phyloP scores from a whole-genome alignment of 371 early-diverging fungal genomes.

The Gilbertella persicaria region DNA sequence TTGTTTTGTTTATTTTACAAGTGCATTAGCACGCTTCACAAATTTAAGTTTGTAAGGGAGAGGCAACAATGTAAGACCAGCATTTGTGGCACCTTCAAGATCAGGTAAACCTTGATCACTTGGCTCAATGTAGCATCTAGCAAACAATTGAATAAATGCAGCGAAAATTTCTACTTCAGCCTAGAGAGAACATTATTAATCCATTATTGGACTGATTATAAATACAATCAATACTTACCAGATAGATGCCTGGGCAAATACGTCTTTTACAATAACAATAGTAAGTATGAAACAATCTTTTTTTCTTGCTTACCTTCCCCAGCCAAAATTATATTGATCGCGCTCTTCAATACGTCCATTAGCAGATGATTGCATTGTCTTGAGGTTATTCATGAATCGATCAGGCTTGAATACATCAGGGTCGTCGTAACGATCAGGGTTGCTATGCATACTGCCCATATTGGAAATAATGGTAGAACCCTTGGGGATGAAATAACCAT shows the following conservation, averaged over 20 bases:
- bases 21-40: too few relatives aligned
- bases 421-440: constrained; percentile 18
- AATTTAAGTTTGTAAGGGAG: neutral
- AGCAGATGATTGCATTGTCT: constrained; percentile 1
- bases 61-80: neutral
- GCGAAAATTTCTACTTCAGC: constrained; percentile 1
- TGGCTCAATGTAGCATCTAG: neutral
- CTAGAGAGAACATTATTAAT: neutral
- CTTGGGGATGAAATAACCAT: constrained; percentile 27
- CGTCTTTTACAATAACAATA: constrained; percentile 1
- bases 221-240: constrained; percentile 1
- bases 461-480: constrained; percentile 19
- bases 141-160: neutral
- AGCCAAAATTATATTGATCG: constrained; percentile 13
- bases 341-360: constrained; percentile 10
- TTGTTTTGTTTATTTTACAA: too few relatives aligned
- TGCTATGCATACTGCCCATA: constrained; percentile 22
- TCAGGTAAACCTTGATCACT: neutral
- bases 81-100: neutral
- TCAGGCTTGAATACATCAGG: constrained; percentile 37
- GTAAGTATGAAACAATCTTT: neutral
- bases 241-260: constrained; percentile 12
- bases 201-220: neutral
- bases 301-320: constrained; percentile 12
- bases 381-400: constrained; percentile 6